These are phyloP conservation scores for Emmonsia crescens DNA, from an alignment of 2,329 filamentous ascomycete species.

Conservation along the genomic window DNA sequence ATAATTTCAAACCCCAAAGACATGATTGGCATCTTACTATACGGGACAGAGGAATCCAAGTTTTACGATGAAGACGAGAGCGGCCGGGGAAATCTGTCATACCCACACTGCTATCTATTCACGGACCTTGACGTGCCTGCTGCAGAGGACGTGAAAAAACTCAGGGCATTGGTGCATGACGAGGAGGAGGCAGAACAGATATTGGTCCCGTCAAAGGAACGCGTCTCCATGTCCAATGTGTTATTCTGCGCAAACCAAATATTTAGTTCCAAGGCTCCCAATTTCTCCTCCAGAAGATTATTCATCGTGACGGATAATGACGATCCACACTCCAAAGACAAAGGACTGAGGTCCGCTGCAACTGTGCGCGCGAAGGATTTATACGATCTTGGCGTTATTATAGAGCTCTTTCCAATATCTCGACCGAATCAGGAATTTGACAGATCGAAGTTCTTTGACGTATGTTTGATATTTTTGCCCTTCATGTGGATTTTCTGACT, in stretches of 20 bases:
- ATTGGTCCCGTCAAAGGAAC: constrained; percentile 55
- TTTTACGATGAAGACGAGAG: constrained; percentile 58
- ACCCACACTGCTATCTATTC: constrained; percentile 87
- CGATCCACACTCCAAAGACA: constrained; percentile 64
- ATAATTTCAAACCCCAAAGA: constrained; percentile 95
- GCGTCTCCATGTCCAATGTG: constrained; percentile 73
- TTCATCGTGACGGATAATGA: constrained; percentile 96
- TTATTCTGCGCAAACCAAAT: constrained; percentile 94
- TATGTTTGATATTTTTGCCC: constrained; percentile 31
- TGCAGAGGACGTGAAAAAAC: constrained; percentile 70
- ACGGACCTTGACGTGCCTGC: constrained; percentile 79
- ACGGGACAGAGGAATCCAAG: constrained; percentile 76
- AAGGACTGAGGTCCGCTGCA: constrained; percentile 61
- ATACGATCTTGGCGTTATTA: constrained; percentile 82
- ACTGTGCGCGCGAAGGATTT: constrained; percentile 85
- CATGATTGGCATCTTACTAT: constrained; percentile 92
- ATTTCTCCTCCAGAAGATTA: constrained; percentile 83
- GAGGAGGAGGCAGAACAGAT: constrained; percentile 60
- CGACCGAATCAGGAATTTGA: constrained; percentile 63
- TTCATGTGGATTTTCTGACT: constrained; percentile 9
- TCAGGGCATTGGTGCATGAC: constrained; percentile 67
- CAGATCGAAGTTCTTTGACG: constrained; percentile 79
- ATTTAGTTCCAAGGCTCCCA: constrained; percentile 87
- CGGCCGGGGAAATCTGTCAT: constrained; percentile 49
- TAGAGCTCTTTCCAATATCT: constrained; percentile 88